A percentile compares a stretch with the other conserved stretches of the same genome.
These are phyloP conservation scores for Carex myosuroides DNA, from an alignment of 176 grass and related monocot species.

Conservation along the genomic window DNA sequence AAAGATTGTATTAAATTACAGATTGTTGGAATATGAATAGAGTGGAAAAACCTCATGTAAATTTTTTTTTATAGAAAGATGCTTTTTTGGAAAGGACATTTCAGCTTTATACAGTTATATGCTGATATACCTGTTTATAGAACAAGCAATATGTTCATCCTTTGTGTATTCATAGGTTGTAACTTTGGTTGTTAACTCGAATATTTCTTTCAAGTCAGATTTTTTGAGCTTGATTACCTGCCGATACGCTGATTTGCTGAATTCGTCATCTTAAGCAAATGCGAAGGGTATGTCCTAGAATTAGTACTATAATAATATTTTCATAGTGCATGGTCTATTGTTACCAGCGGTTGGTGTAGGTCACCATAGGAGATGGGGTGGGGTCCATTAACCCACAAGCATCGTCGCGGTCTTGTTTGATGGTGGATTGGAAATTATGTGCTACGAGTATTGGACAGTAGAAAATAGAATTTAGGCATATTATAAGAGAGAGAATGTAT, in stretches of 20 bases:
- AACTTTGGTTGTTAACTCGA: background rate
- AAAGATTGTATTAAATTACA: slow-evolving; percentile 2
- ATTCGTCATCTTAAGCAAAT: background rate
- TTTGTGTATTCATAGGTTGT: background rate
- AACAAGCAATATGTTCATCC: background rate
- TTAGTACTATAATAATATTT: background rate
- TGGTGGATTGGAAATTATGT: background rate
- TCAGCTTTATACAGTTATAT: background rate
- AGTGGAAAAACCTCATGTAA: background rate
- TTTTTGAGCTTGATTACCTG: background rate
- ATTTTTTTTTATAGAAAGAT: background rate
- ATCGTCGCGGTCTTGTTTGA: background rate
- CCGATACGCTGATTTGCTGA: background rate
- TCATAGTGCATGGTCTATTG: background rate
- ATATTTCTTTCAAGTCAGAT: background rate
- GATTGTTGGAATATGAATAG: slow-evolving; percentile 5
- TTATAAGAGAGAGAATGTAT: background rate
- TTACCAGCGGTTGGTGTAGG: background rate
- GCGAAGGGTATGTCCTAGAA: background rate
- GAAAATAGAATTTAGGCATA: background rate
- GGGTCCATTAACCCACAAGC: background rate
- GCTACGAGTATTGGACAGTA: background rate
- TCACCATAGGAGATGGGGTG: background rate
- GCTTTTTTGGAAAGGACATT: slow-evolving; percentile 3
- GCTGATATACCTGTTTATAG: background rate